A percentile compares a stretch with the other conserved stretches of the same genome.
These are phyloP conservation scores for Aurinia saxatilis DNA, from an alignment of 345 rosid species.

Conservation along the genomic window DNA sequence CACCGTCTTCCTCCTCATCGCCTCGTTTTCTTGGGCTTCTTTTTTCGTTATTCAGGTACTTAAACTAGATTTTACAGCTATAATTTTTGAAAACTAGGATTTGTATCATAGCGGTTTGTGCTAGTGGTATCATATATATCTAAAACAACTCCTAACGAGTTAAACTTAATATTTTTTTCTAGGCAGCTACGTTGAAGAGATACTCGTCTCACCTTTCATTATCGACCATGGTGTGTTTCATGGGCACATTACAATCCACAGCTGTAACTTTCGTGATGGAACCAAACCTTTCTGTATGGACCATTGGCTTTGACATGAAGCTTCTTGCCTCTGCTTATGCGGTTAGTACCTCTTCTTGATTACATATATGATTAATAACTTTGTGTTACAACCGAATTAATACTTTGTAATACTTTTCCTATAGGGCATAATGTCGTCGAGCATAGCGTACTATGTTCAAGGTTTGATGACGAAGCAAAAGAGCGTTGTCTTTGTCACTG, in stretches of 20 bases:
- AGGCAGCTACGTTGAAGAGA: constrained; percentile 79
- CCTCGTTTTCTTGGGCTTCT: constrained; percentile 89
- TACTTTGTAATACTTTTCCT: not conserved
- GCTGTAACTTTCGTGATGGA: constrained; percentile 81
- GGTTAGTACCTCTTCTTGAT: constrained; percentile 32
- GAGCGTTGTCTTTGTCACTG: constrained; percentile 81
- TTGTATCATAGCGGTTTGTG: no score
- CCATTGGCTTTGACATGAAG: constrained; percentile 83
- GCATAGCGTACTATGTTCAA: constrained; percentile 90
- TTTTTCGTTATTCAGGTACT: constrained; percentile 70
- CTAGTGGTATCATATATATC: no score
- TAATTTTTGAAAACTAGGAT: no score
- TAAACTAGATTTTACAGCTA: no score
- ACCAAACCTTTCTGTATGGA: constrained; percentile 58
- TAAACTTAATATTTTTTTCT: not conserved
- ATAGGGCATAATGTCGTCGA: constrained; percentile 85
- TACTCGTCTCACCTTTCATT: constrained; percentile 82
- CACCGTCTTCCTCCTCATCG: constrained; percentile 67
- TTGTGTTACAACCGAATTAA: not conserved
- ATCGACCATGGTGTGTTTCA: constrained; percentile 70
- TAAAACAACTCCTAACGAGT: no score
- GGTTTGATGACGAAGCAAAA: constrained; percentile 78
- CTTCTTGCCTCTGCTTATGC: constrained; percentile 93
- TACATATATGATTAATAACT: not conserved
- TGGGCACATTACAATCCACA: constrained; percentile 82